Base-by-base conservation (phyloP, 768 basidiomycete genomes). In the Megacollybia marginata region DNA sequence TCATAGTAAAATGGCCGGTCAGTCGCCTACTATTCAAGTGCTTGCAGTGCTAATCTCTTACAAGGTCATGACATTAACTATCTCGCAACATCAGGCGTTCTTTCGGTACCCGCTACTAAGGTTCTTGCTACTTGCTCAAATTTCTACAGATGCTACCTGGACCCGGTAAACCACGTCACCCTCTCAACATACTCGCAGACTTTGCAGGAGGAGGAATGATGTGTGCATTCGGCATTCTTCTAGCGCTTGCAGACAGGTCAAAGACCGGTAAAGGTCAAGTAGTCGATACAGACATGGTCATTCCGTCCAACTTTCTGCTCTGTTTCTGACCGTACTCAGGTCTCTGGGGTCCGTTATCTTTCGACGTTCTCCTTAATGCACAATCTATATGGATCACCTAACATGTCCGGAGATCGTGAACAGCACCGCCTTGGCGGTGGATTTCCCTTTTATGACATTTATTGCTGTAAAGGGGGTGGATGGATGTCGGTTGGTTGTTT, bases 31-130 rank as follows among this genome's bases (percentile, higher is more conserved):
- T 13, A 46, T 49, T 33, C 38, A 28, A 18, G 45, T 42, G 11
- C 4, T 23, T 43, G 42, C 35, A 34, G 42, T 11, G 38, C 19
- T 13, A 35, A 5, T 12, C 48, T 32, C 50, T 16, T 38, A 10
- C 16, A 42, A 82, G 89, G 89, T 15, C 89, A 92, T 59, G 89
- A 92, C 59, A 76, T 92, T 49, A 92, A 91, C 62, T 92, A 90
- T 60, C 73, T 90, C 11, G 88, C 89, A 13, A 69, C 88, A 33
- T 88, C 85, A 51, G 89, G 89, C 0, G 72, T 85, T 3, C 65
- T 91, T 9, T 78, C 85, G 9, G 86, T 87, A 55, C 46, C 68
- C 57, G 7, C 18, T 42, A 19, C 2, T 33, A 18, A 10, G 36
- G 33, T 19, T 42, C 31, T 11, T 9, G 7, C 9, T 33, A 18